phyloP scores from a whole-genome alignment of 805 yeast genomes.

The Saccharomycopsis sp. region DNA sequence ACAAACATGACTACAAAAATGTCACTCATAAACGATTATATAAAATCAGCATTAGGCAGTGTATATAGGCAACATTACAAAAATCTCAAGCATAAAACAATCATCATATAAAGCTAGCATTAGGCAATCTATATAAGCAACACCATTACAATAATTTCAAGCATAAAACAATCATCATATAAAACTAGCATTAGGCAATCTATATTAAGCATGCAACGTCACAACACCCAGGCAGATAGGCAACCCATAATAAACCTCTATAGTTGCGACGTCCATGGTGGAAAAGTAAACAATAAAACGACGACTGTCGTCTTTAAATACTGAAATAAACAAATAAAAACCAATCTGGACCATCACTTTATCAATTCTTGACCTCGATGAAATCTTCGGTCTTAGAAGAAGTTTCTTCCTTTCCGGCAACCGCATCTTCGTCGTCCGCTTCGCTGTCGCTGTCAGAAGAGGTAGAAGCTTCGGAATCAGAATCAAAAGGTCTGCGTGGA shows the following conservation, averaged over 20 bases:
- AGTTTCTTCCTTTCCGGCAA: not conserved
- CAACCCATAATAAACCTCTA: not conserved
- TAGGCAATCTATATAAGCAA: no score
- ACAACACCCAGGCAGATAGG: not conserved
- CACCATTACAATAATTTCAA: no score
- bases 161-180: no score
- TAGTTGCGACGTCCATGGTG: not conserved
- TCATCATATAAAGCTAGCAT: no score
- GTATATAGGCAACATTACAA: no score
- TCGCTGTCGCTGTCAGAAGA: not conserved
- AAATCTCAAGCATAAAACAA: no score
- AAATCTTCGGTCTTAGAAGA: not conserved
- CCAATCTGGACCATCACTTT: no score
- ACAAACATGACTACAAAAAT: no score
- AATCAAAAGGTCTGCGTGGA: slow-evolving; percentile 1
- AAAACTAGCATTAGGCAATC: no score
- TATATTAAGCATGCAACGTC: not conserved
- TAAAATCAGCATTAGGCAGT: no score
- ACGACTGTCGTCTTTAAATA: not conserved
- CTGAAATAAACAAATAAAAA: not conserved
- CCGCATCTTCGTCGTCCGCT: slow-evolving; percentile 4
- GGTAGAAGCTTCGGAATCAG: not conserved
- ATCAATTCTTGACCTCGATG: not conserved
- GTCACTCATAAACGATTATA: no score
- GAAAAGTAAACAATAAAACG: not conserved